Evolutionary conservation across 345 rosid species (phyloP).

Genomic region (Eucalyptus fibrosa): DNA sequence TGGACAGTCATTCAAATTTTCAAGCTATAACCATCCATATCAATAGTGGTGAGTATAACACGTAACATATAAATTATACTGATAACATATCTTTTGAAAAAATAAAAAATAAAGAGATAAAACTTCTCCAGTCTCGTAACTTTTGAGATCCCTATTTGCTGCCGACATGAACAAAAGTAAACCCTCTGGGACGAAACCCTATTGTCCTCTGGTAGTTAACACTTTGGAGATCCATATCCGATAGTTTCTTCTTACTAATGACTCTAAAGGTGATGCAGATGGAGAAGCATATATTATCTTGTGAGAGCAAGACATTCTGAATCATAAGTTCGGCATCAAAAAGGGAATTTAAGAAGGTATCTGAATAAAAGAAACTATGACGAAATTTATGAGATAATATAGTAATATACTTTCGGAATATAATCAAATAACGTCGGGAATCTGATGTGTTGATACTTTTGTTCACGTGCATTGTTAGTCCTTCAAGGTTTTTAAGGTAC

Average conservation of each 20-base stretch:
- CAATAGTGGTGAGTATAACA: neutral
- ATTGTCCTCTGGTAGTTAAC: neutral
- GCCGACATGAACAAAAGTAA: neutral
- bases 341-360: neutral
- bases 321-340: neutral
- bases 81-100: neutral
- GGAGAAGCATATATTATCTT: neutral
- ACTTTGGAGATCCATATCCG: neutral
- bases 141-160: neutral
- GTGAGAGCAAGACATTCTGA: neutral
- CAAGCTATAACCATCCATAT: neutral
- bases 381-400: neutral
- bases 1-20: neutral
- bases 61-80: rapidly evolving
- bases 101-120: too few relatives aligned
- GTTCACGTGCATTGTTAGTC: neutral
- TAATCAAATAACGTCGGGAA: neutral
- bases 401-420: neutral
- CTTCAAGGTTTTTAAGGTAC: neutral
- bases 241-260: neutral
- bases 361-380: neutral
- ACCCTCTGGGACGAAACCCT: neutral
- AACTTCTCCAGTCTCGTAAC: neutral
- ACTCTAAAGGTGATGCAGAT: neutral
- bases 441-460: neutral